Evolutionary conservation across 495 filamentous ascomycete species (phyloP).

Genomic region (Lophiostoma macrostomum): DNA sequence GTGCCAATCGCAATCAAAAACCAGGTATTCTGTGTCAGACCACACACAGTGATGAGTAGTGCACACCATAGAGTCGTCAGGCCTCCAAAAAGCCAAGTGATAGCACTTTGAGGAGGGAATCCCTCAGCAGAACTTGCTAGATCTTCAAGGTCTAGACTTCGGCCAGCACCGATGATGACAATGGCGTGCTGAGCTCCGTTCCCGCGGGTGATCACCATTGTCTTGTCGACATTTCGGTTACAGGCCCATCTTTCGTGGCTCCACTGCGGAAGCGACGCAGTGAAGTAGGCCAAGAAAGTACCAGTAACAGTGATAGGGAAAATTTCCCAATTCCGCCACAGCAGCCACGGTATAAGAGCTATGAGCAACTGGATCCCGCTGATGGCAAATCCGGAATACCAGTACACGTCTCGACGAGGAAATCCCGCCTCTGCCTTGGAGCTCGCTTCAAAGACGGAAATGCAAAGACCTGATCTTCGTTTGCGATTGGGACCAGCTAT

Average conservation of each 20-base stretch:
- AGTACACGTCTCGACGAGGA: conserved; percentile 31
- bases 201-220: conserved; percentile 44
- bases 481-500: too few species aligned
- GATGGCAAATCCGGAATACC: conserved; percentile 40
- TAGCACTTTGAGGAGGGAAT: neutral
- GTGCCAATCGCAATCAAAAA: conserved; percentile 46
- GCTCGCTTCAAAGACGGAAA: too few species aligned
- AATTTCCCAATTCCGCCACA: conserved; percentile 47
- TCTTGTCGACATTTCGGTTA: conserved; percentile 34
- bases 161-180: conserved; percentile 41
- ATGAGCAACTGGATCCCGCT: conserved; percentile 48
- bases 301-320: conserved; percentile 46
- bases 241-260: conserved; percentile 51
- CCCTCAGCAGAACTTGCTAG: conserved; percentile 22
- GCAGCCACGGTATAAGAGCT: conserved; percentile 44
- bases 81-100: conserved; percentile 8
- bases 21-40: conserved; percentile 43
- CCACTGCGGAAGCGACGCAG: conserved; percentile 49
- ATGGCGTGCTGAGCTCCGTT: conserved; percentile 49
- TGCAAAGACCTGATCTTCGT: too few species aligned
- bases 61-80: conserved; percentile 43
- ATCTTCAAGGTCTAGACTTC: conserved; percentile 49
- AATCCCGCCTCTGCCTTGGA: neutral
- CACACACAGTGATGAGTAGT: conserved; percentile 43
- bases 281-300: conserved; percentile 40